A percentile compares a stretch with the other conserved stretches of the same genome.
Conservation (phyloP, 208 protist species). For the Trichomonas gallinae region DNA sequence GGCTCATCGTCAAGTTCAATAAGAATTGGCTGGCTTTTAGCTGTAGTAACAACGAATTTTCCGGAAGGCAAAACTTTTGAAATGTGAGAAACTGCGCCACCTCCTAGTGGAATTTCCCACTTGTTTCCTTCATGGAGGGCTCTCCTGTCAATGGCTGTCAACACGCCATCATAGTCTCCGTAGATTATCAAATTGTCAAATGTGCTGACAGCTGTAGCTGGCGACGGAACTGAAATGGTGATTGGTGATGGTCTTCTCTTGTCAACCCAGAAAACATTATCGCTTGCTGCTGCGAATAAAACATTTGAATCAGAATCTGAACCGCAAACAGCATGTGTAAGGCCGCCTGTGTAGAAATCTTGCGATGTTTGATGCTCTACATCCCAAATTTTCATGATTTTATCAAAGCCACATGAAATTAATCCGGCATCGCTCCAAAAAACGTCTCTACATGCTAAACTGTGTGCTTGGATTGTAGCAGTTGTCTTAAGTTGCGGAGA, state of each 20-base stretch:
- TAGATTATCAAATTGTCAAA: background rate
- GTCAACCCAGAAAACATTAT: background rate
- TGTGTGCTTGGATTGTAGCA: background rate
- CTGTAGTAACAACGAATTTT: background rate
- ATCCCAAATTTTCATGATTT: constrained; percentile 7
- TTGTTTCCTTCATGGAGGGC: background rate
- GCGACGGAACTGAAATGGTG: background rate
- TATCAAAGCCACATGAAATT: constrained; percentile 11
- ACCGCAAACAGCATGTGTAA: background rate
- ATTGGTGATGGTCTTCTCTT: background rate
- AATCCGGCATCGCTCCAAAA: background rate
- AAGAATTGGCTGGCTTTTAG: background rate
- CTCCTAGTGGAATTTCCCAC: background rate
- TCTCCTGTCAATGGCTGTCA: background rate
- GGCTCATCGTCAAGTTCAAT: background rate
- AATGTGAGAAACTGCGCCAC: background rate
- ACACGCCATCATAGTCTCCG: background rate
- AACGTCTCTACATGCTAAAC: background rate
- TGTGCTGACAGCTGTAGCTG: background rate
- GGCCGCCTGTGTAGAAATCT: background rate
- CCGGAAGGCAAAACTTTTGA: background rate
- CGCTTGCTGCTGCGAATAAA: background rate
- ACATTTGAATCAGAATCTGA: background rate
- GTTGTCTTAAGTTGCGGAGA: background rate
- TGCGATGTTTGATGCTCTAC: background rate